Conservation (phyloP, 805 yeast species). For the Candida arabinofermentans region DNA sequence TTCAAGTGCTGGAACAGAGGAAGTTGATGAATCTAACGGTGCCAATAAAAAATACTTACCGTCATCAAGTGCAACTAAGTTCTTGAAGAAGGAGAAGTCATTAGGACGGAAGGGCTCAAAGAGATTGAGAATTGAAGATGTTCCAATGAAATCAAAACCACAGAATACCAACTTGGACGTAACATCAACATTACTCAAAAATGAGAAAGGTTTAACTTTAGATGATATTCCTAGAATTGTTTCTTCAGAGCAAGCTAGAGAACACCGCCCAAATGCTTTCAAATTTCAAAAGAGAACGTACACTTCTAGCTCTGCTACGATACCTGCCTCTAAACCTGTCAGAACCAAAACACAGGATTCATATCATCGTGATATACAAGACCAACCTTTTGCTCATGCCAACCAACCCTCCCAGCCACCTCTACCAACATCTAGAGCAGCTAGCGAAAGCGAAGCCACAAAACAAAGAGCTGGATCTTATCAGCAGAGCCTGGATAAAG, state of each 20-base stretch:
- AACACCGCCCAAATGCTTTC: conserved; percentile 87
- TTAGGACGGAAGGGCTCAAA: conserved; percentile 29
- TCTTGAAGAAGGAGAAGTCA: conserved; percentile 19
- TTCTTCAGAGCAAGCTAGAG: conserved; percentile 94
- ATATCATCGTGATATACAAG: conserved; percentile 1
- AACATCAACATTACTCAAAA: conserved; percentile 66
- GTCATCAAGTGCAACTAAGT: conserved; percentile 14
- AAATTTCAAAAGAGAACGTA: conserved; percentile 58
- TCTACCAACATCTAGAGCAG: background rate
- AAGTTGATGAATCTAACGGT: conserved; percentile 3
- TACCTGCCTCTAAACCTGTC: conserved; percentile 31
- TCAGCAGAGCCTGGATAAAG: too few species aligned
- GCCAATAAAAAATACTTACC: background rate
- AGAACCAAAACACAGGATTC: conserved; percentile 14
- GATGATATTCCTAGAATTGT: conserved; percentile 97
- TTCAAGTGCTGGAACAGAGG: conserved; percentile 30
- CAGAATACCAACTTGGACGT: conserved; percentile 42
- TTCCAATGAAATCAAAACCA: conserved; percentile 23
- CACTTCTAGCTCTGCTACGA: conserved; percentile 33
- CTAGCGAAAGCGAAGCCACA: background rate
- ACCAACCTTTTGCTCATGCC: background rate
- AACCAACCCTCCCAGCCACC: background rate
- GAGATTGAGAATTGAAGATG: conserved; percentile 26
- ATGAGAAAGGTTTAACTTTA: conserved; percentile 80
- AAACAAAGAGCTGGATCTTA: too few species aligned